Percentiles rank a stretch among this genome's conserved stretches.
These are phyloP conservation scores for Chrysoporthe cubensis DNA, from an alignment of 2,329 filamentous ascomycete genomes.

Conservation along the genomic window DNA sequence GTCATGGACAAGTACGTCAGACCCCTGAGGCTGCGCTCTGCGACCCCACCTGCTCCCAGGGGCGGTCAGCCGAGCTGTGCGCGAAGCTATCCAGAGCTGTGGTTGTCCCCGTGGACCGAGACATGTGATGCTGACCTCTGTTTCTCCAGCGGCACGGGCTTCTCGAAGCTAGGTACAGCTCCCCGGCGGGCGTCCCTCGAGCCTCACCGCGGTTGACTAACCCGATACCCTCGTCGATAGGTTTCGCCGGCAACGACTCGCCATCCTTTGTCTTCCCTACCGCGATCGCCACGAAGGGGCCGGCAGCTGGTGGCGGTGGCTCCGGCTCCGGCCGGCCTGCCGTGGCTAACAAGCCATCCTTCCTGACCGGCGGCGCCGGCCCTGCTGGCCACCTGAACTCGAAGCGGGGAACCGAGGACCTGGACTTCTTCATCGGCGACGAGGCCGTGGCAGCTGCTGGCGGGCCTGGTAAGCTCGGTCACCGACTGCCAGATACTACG, in stretches of 20 bases:
- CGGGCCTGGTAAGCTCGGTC: constrained; percentile 69
- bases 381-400: constrained; percentile 79
- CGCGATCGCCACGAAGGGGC: constrained; percentile 92
- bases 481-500: not conserved
- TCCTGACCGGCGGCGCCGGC: constrained; percentile 88
- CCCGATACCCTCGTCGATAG: constrained; percentile 50
- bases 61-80: constrained; percentile 29
- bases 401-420: constrained; percentile 95
- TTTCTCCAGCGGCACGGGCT: constrained; percentile 86
- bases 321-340: constrained; percentile 87
- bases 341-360: constrained; percentile 93
- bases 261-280: constrained; percentile 99
- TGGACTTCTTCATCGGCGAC: constrained; percentile 99
- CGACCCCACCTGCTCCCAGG: constrained; percentile 30
- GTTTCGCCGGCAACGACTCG: constrained; percentile 98
- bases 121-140: constrained; percentile 42
- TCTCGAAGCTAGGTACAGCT: constrained; percentile 91
- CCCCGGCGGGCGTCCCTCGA: not conserved
- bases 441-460: constrained; percentile 84
- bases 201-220: constrained; percentile 31
- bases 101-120: constrained; percentile 23
- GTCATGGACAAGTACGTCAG: constrained; percentile 99
- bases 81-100: constrained; percentile 26
- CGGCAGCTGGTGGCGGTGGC: constrained; percentile 69
- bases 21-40: constrained; percentile 38